Conservation (phyloP, 1,284 basidiomycete species). For the Takashimella koratensis region DNA sequence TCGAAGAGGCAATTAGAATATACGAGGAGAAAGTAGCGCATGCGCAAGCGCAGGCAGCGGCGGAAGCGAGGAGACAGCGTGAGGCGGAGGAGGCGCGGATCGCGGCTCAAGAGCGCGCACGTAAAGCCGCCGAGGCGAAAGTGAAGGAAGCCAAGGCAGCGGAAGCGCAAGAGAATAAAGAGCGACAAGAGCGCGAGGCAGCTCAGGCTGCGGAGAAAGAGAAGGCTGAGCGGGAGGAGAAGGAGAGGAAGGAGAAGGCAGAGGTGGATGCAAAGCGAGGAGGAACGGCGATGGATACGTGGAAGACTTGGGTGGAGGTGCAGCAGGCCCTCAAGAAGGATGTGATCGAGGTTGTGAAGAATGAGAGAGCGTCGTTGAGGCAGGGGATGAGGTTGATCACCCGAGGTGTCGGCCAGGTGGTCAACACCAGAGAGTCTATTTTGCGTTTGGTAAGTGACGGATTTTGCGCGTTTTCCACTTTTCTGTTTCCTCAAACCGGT, state of each 20-base stretch:
- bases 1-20: conserved; percentile 35
- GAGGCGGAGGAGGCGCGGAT: conserved; percentile 25
- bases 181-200: conserved; percentile 17
- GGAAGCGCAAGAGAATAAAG: conserved; percentile 21
- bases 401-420: conserved; percentile 87
- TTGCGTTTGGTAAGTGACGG: conserved; percentile 55
- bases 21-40: conserved; percentile 20
- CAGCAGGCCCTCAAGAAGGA: conserved; percentile 69
- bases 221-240: conserved; percentile 12
- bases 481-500: not conserved
- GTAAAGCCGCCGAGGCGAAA: conserved; percentile 19
- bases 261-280: conserved; percentile 32
- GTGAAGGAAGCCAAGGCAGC: conserved; percentile 14
- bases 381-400: conserved; percentile 76
- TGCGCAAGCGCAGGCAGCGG: conserved; percentile 9
- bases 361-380: conserved; percentile 51
- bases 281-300: conserved; percentile 56
- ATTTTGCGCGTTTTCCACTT: no score
- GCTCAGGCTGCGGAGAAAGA: conserved; percentile 14
- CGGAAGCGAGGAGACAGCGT: conserved; percentile 12
- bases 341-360: conserved; percentile 71
- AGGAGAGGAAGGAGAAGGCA: conserved; percentile 8
- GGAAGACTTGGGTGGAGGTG: conserved; percentile 59
- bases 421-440: conserved; percentile 71
- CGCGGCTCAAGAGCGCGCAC: conserved; percentile 14